Evolutionary conservation across 805 yeast genomes (phyloP), one percentile per base, ranked within the genome.

Genomic region (Pichia kluyveri): DNA sequence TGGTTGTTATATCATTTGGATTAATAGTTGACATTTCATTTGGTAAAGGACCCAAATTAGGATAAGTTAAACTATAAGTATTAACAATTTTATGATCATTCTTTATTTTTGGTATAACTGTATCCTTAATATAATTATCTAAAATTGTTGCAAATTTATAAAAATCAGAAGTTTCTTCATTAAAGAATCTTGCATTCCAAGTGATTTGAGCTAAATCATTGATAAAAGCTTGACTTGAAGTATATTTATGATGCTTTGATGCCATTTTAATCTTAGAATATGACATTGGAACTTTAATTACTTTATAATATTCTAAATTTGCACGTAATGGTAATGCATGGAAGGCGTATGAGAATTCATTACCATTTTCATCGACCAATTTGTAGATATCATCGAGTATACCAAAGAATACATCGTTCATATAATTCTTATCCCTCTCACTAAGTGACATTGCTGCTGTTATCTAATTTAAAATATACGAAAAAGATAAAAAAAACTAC

Each of bases 101-200:
- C n/a, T 60, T 57, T 44, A 83, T 68, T 49, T 67, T 65, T 14
- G 83, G 80, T 32, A 83, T 69, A 31, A 72, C 68, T 41, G 63
- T 65, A 9, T 72, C 70, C 47, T 62, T 66, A 42, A 83, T 60
- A 59, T 65, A 80, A 40, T 70, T 62, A 56, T 83, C 83, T 52
- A 83, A 63, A 23, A 79, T 69, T 18, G 72, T 69, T 4, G 89
- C 96, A 56, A 83, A 85, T 26, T 71, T 71, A 65, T 83, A 85
- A 46, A 85, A 83, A 17, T 69, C 69, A 0, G 89, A 79, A 14
- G 74, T 80, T 52, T 80, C 81, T 49, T 80, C 80, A 65, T 91
- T 91, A 65, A 83, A 91, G 42, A 82, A 77, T 51, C 86, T 77
- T 3, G 97, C 96, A 60, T 91, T 91, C 89, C 95, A 87, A 1